Base-by-base conservation (phyloP, 768 basidiomycete species). In the Podaxis pistillaris region DNA sequence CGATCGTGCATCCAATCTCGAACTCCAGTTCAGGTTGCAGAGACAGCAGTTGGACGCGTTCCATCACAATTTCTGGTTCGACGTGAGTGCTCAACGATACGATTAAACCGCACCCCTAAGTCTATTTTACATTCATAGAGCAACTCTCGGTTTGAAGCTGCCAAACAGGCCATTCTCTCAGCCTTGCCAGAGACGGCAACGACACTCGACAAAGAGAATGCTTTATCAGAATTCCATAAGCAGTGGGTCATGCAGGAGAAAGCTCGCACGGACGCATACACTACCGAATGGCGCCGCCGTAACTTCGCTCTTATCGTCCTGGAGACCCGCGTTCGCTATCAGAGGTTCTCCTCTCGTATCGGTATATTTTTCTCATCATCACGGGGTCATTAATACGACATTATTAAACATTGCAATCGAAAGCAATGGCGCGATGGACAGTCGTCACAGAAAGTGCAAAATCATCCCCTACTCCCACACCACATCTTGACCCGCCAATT, bases 31-130 rank as follows among this genome's bases (percentile, higher is more conserved):
- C 78, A 86, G 84, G 63, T 74, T 93, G 51, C 83, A 87, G 63
- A 79, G 87, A 58, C 87, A 91, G 72, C 85, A 87, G 61, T 73
- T 93, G 22, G 90, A 93, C 68, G 78, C 84, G 24, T 87, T 90
- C 68, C 88, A 93, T 64, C 88, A 94, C 60, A 75, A 79, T 17
- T 94, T 92, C 71, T 94, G 93, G 93, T 73, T 84, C 58, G 87
- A 93, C 58, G 93, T 93, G 70, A 66, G 90, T 81, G n/a, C 12
- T 40, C 2, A 24, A 41, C 38, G 26, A 30, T 4, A 5, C 19
- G 68, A n/a, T 12, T 24, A 36, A 33, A 37, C 56, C 24, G 22
- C 36, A 41, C 49, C 50, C 19, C 37, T 11, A n/a, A 51, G 38
- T 44, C 37, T 36, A 46, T 60, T 64, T 28, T 52, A 38, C 37